phyloP scores from a whole-genome alignment of 257 asterid genomes.

The Haberlea rhodopensis region DNA sequence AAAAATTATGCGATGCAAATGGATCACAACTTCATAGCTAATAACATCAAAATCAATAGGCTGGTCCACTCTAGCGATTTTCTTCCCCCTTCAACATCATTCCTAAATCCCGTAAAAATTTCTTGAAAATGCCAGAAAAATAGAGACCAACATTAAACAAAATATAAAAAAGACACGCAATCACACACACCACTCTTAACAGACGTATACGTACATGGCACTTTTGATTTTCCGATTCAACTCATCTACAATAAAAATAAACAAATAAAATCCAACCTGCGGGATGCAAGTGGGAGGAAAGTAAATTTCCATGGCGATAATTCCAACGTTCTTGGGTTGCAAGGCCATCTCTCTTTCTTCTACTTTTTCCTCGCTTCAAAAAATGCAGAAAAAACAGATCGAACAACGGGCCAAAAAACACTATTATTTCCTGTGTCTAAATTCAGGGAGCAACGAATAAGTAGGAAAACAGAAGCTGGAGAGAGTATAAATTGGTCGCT shows the following conservation, averaged over 20 bases:
- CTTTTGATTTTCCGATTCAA: slow-evolving; percentile 14
- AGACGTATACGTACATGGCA: too few species aligned
- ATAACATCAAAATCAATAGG: slow-evolving; percentile 23
- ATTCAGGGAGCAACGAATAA: slow-evolving; percentile 25
- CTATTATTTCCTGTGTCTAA: background rate
- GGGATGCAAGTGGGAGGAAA: slow-evolving; percentile 93
- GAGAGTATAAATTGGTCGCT: slow-evolving; percentile 17
- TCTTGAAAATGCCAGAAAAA: slow-evolving; percentile 12
- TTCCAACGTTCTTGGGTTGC: slow-evolving; percentile 77
- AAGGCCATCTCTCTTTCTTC: slow-evolving; percentile 39
- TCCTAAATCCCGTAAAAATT: slow-evolving; percentile 7
- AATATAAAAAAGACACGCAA: slow-evolving; percentile 14
- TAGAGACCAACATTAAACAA: background rate
- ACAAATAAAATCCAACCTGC: slow-evolving; percentile 47
- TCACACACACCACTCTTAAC: background rate
- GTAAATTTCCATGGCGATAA: slow-evolving; percentile 92
- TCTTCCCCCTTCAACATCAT: slow-evolving; percentile 15
- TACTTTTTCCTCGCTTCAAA: slow-evolving; percentile 31
- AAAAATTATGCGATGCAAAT: background rate
- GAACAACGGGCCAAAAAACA: slow-evolving; percentile 13
- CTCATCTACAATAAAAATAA: background rate
- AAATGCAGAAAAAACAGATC: slow-evolving; percentile 30
- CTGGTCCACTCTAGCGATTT: slow-evolving; percentile 22
- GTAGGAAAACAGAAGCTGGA: slow-evolving; percentile 9
- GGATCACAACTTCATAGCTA: slow-evolving; percentile 1